Conservation (phyloP, 257 asterid genomes). For the Petunia axillaris region DNA sequence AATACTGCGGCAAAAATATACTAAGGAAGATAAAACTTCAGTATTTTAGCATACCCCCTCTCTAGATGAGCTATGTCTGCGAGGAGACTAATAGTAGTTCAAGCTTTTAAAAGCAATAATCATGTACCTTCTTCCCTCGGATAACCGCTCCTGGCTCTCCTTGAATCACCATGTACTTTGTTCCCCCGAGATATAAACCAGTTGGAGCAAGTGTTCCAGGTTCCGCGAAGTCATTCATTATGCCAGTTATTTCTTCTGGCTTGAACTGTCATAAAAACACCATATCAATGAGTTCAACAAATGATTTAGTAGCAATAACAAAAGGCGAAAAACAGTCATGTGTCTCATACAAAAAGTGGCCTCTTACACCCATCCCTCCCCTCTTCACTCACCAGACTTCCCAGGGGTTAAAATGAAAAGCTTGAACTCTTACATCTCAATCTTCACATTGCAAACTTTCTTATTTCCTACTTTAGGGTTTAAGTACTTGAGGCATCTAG, state of each 20-base stretch:
- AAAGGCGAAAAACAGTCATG: background rate
- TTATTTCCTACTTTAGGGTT: background rate
- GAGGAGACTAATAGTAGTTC: background rate
- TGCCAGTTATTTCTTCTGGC: slow-evolving; percentile 41
- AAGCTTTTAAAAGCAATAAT: background rate
- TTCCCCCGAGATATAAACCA: slow-evolving; percentile 46
- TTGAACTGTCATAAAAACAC: slow-evolving; percentile 33
- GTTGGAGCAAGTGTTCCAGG: slow-evolving; percentile 52
- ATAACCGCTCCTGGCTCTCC: slow-evolving; percentile 47
- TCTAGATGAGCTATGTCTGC: background rate
- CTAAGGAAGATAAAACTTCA: background rate
- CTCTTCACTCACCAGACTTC: background rate
- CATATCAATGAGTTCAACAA: no score
- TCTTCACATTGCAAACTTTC: background rate
- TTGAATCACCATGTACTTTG: slow-evolving; percentile 52
- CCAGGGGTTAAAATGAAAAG: background rate
- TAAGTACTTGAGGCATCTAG: background rate
- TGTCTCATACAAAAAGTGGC: background rate
- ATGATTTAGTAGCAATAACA: background rate
- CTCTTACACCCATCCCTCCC: background rate
- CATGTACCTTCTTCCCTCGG: slow-evolving; percentile 49
- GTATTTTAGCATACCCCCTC: background rate
- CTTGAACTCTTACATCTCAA: background rate
- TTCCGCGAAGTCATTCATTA: slow-evolving; percentile 42
- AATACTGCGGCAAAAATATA: background rate